Base-by-base conservation (phyloP, 441 rosid species). In the Corymbia calophylla region DNA sequence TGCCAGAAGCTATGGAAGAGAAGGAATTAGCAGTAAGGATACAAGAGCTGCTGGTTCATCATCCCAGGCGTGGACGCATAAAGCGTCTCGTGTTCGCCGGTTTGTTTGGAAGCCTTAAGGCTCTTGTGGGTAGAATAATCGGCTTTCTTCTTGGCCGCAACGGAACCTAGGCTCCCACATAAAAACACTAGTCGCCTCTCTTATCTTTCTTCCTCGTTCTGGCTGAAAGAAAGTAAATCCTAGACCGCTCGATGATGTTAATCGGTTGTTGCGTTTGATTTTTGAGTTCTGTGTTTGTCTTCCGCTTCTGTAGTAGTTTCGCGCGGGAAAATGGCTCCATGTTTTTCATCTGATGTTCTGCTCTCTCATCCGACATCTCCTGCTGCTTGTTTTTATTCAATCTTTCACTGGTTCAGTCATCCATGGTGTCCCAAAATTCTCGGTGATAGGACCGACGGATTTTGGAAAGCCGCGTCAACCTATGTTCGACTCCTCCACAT, bases 401-500 rank as follows among this genome's bases (percentile, higher is more conserved):
- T 73, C 49, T 73, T 39, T 25, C 49, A 21, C 82, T 1, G 16
- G 13, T 70, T 70, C 82, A 3, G 29, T 73, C 39, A 39, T 0
- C 7, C 49, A 21, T 73, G 27, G 27, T 21, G 29, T 3, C 12
- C 29, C 49, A 3, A 11, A 73, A 6, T 39, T 44, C n/a, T 73
- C n/a, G 49, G n/a, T 21, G 27, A 25, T 8, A 39, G 5, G 82
- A 25, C 49, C 9, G 49, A 39, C 29, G 11, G 49, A 39, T 35
- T 3, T 73, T 73, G 82, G 82, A 23, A 73, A 39, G 82, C 48
- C 3, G 21, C n/a, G 29, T 73, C 49, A 3, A 62, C 8, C 68
- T 60, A 73, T 0, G 82, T 39, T 19, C 49, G 23, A 13, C 9
- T 73, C 82, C 47, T 3, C 29, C 4, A 0, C 39, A 64, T 0